Percentiles rank a stretch among this genome's conserved stretches.
phyloP scores from a whole-genome alignment of 805 yeast genomes.

The Pichia kluyveri region DNA sequence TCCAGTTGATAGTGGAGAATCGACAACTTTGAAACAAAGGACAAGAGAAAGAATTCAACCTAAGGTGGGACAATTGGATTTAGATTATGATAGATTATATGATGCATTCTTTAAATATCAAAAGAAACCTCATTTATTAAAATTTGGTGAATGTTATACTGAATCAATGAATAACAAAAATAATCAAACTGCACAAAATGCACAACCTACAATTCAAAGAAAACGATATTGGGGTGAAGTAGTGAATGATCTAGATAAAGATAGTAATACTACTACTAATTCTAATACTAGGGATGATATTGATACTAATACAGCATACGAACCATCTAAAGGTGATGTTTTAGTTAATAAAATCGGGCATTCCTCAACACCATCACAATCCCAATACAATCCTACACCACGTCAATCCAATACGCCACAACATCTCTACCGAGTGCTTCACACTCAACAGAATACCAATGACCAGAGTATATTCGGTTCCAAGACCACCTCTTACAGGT shows the following conservation, averaged over 20 bases:
- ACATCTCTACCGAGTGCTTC: constrained; percentile 26
- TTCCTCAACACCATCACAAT: neutral
- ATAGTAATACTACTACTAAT: constrained; percentile 17
- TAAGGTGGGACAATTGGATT: constrained; percentile 74
- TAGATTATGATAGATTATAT: constrained; percentile 73
- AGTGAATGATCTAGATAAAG: constrained; percentile 28
- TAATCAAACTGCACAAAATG: constrained; percentile 13
- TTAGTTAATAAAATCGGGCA: constrained; percentile 20
- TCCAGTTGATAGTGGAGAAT: constrained; percentile 35
- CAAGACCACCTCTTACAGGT: constrained; percentile 19
- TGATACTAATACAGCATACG: too few relatives aligned
- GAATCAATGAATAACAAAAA: constrained; percentile 49
- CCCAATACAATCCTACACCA: too few relatives aligned
- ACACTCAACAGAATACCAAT: constrained; percentile 17
- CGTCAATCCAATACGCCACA: neutral
- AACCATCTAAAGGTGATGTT: constrained; percentile 22
- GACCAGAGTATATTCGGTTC: constrained; percentile 24
- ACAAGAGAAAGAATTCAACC: constrained; percentile 85
- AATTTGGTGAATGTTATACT: constrained; percentile 68
- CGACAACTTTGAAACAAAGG: constrained; percentile 51
- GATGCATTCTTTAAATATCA: constrained; percentile 85
- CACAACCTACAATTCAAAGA: neutral
- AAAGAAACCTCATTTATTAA: constrained; percentile 57
- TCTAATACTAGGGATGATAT: constrained; percentile 16
- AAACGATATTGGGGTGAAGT: constrained; percentile 24